Percentiles rank a stretch among this genome's conserved stretches.
phyloP scores from a whole-genome alignment of 441 rosid genomes.

The Lagerstroemia fauriei region DNA sequence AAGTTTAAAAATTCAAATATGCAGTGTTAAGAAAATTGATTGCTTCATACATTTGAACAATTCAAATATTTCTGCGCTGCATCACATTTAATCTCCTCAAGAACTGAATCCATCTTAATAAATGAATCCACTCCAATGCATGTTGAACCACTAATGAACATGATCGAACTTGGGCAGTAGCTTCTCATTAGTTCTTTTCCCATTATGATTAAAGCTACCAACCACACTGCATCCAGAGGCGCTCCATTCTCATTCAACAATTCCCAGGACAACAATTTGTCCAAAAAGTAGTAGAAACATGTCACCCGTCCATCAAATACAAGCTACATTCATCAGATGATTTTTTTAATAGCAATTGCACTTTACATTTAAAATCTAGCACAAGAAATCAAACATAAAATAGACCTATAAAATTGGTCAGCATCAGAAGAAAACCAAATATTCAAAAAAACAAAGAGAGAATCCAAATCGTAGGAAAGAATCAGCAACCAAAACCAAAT shows the following conservation, averaged over 20 bases:
- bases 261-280: neutral
- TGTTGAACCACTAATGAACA: neutral
- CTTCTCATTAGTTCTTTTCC: neutral
- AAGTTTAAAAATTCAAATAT: neutral
- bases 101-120: neutral
- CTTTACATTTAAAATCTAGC: neutral
- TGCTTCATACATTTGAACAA: neutral
- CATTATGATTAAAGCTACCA: neutral
- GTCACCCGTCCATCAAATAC: neutral
- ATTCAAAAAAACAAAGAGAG: neutral
- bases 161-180: neutral
- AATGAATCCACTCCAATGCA: neutral
- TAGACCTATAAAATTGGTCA: neutral
- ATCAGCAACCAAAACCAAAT: neutral
- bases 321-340: neutral
- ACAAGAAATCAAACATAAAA: neutral
- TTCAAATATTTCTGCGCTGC: neutral
- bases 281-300: neutral
- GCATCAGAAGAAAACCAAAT: neutral
- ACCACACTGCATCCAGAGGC: neutral
- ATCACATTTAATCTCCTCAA: neutral
- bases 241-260: neutral
- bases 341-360: neutral
- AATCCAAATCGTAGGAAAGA: neutral
- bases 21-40: neutral